phyloP scores from a whole-genome alignment of 2,329 filamentous ascomycete species.

The Hypoxylon sp. region DNA sequence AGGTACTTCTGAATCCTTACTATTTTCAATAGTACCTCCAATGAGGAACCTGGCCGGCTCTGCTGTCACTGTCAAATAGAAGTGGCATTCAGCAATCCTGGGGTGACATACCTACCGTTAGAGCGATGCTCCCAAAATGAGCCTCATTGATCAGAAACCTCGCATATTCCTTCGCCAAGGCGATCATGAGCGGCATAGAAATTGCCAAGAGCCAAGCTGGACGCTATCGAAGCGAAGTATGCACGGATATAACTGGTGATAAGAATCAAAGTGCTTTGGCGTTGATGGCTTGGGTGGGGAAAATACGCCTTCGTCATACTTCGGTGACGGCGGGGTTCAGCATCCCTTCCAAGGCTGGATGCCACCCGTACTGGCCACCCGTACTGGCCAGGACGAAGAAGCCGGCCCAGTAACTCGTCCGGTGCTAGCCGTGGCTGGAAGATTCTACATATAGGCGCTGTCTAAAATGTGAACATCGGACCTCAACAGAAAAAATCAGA shows the following conservation, averaged over 20 bases:
- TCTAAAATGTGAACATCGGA: constrained; percentile 27
- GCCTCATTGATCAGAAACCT: not conserved
- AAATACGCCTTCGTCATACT: not conserved
- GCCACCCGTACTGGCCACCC: not conserved
- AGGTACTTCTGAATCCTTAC: not conserved
- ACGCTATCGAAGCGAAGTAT: not conserved
- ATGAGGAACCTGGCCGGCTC: not conserved
- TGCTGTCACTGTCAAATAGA: not conserved
- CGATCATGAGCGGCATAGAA: not conserved
- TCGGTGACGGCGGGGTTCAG: not conserved
- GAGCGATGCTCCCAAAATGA: not conserved
- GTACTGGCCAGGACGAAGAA: not conserved
- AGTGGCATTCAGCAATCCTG: not conserved
- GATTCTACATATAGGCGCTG: constrained; percentile 5
- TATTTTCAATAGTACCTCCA: not conserved
- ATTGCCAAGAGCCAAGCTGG: not conserved
- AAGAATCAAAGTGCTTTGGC: not conserved
- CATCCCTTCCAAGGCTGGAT: not conserved
- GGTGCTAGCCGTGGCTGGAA: constrained; percentile 5
- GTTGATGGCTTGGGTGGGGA: not conserved
- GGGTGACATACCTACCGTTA: not conserved
- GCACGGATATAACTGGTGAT: not conserved
- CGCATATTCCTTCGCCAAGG: not conserved
- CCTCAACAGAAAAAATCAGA: constrained; percentile 2
- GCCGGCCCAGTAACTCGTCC: not conserved